Conservation (phyloP, 805 yeast species). For the Nakazawaea holstii region DNA sequence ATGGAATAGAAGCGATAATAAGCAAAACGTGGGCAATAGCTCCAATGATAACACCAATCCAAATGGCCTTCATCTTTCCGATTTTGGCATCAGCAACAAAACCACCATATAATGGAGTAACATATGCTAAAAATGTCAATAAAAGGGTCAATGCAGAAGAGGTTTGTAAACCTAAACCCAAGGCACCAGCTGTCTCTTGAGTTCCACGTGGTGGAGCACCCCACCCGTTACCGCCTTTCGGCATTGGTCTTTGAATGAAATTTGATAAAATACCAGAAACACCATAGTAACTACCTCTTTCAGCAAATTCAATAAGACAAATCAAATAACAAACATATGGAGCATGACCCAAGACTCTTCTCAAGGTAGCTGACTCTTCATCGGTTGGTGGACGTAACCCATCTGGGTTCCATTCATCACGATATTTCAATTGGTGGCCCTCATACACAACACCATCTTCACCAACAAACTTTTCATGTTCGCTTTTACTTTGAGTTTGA, state of each 20-base stretch:
- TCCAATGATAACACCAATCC: slow-evolving; percentile 44
- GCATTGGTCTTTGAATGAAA: slow-evolving; percentile 48
- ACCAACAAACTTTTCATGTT: slow-evolving; percentile 3
- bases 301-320: slow-evolving; percentile 45
- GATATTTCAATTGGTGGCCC: slow-evolving; percentile 13
- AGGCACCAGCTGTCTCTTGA: slow-evolving; percentile 43
- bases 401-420: slow-evolving; percentile 25
- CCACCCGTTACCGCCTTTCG: slow-evolving; percentile 41
- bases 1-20: slow-evolving; percentile 44
- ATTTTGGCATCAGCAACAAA: slow-evolving; percentile 42
- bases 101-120: slow-evolving; percentile 48
- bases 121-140: slow-evolving; percentile 43
- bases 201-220: slow-evolving; percentile 32
- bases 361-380: slow-evolving; percentile 27
- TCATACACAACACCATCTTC: slow-evolving; percentile 9
- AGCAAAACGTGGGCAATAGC: slow-evolving; percentile 42
- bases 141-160: slow-evolving; percentile 43
- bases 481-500: neutral
- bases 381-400: slow-evolving; percentile 21
- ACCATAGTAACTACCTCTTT: slow-evolving; percentile 51
- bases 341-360: slow-evolving; percentile 39
- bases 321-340: slow-evolving; percentile 46
- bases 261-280: slow-evolving; percentile 38
- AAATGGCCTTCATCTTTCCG: slow-evolving; percentile 43
- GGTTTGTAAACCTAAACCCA: slow-evolving; percentile 37